A percentile compares a stretch with the other conserved stretches of the same genome.
Conservation (phyloP, 2,329 filamentous ascomycete species). For the Fusarium humuli region DNA sequence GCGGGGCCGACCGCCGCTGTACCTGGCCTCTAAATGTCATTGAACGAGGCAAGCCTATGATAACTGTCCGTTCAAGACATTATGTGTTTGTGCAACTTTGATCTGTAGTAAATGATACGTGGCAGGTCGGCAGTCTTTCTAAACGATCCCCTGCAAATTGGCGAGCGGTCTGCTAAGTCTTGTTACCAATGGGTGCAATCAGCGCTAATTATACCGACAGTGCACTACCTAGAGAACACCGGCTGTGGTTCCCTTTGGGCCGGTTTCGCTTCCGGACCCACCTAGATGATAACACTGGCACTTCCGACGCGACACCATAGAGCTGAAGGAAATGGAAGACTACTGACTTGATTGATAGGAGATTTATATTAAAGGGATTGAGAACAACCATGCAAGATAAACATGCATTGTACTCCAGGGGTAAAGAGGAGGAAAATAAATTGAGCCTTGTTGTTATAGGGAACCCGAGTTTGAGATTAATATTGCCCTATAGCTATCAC, state of each 20-base stretch:
- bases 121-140: background rate
- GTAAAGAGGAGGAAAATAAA: rapidly evolving
- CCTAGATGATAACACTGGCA: background rate
- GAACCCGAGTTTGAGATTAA: background rate
- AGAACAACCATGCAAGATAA: rapidly evolving
- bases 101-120: background rate
- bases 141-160: background rate
- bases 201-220: background rate
- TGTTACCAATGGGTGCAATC: background rate
- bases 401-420: too few relatives aligned
- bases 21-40: background rate
- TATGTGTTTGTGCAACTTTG: background rate
- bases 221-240: background rate
- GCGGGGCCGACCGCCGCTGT: constrained; percentile 13
- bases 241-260: background rate
- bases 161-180: background rate
- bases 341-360: background rate
- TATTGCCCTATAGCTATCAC: background rate
- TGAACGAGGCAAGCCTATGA: background rate
- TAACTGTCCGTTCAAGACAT: background rate
- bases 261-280: background rate
- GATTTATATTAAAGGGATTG: too few relatives aligned
- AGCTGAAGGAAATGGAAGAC: background rate
- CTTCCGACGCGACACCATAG: background rate
- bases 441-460: background rate